Evolutionary conservation across 2,329 filamentous ascomycete species (phyloP).

Genomic region (Ceratocystis harringtonii): DNA sequence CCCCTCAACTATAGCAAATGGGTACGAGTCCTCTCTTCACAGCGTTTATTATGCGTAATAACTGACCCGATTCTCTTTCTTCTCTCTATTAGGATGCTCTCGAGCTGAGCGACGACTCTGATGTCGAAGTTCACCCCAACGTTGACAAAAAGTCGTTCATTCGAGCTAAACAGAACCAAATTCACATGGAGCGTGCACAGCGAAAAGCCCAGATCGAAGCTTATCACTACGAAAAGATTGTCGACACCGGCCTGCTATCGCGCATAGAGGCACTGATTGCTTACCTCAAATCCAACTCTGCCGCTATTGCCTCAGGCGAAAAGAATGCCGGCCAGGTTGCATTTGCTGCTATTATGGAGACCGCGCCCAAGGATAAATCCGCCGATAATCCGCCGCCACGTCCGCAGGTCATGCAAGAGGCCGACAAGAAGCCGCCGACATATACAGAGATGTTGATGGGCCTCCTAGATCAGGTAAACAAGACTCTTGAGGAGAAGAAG

Average conservation of each 20-base stretch:
- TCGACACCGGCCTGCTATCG: slow-evolving; percentile 79
- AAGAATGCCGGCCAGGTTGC: slow-evolving; percentile 64
- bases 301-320: slow-evolving; percentile 34
- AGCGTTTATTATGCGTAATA: neutral
- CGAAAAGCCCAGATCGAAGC: slow-evolving; percentile 81
- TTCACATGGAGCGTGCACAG: slow-evolving; percentile 77
- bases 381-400: slow-evolving; percentile 61
- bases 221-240: slow-evolving; percentile 76
- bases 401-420: slow-evolving; percentile 63
- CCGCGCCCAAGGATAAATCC: slow-evolving; percentile 47
- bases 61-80: slow-evolving; percentile 14
- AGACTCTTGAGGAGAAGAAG: slow-evolving; percentile 63
- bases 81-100: slow-evolving; percentile 52
- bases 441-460: slow-evolving; percentile 98
- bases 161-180: slow-evolving; percentile 92
- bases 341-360: slow-evolving; percentile 80
- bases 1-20: slow-evolving; percentile 53
- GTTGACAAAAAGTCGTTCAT: slow-evolving; percentile 98
- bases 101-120: slow-evolving; percentile 95
- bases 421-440: slow-evolving; percentile 58
- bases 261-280: slow-evolving; percentile 69
- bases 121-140: slow-evolving; percentile 96
- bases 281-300: slow-evolving; percentile 58
- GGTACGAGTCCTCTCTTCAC: slow-evolving; percentile 30
- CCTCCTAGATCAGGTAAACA: slow-evolving; percentile 85